Evolutionary conservation across 1,284 basidiomycete species (phyloP).

Genomic region (Fomitopsis pinicola): DNA sequence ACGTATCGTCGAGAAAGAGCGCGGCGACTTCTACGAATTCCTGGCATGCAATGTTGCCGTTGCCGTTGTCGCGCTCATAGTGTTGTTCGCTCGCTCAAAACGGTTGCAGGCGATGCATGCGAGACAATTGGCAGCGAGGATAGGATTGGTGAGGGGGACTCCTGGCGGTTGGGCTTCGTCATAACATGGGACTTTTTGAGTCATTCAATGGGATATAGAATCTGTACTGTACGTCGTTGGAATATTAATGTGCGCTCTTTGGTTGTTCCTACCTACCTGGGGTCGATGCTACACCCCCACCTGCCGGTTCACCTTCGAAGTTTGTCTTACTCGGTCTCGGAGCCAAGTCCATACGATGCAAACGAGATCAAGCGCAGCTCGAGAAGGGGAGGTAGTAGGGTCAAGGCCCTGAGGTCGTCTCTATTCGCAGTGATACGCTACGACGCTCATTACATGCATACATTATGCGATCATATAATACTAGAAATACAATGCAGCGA

Average conservation of each 20-base stretch:
- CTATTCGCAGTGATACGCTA: not conserved
- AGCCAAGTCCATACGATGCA: too few relatives aligned
- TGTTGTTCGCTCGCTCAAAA: constrained; percentile 66
- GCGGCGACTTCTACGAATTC: constrained; percentile 86
- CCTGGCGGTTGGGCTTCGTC: constrained; percentile 21
- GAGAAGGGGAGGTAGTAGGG: too few relatives aligned
- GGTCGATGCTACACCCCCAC: too few relatives aligned
- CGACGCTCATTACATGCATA: not conserved
- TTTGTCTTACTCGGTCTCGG: too few relatives aligned
- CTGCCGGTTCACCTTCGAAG: too few relatives aligned
- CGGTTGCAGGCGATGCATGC: constrained; percentile 71
- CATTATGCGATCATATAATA: not conserved
- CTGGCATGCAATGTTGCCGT: constrained; percentile 77
- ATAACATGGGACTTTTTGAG: not conserved
- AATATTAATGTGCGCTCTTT: not conserved
- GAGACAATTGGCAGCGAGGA: constrained; percentile 78
- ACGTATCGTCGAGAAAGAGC: constrained; percentile 72
- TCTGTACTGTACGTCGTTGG: not conserved
- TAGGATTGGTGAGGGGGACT: constrained; percentile 48
- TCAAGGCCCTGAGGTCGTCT: not conserved
- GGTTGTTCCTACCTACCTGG: too few relatives aligned
- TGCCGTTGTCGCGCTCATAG: constrained; percentile 56
- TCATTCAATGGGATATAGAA: not conserved
- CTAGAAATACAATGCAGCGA: not conserved
- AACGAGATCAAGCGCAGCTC: too few relatives aligned